Base-by-base conservation (phyloP, 805 yeast genomes). In the Candida coleopterorum region DNA sequence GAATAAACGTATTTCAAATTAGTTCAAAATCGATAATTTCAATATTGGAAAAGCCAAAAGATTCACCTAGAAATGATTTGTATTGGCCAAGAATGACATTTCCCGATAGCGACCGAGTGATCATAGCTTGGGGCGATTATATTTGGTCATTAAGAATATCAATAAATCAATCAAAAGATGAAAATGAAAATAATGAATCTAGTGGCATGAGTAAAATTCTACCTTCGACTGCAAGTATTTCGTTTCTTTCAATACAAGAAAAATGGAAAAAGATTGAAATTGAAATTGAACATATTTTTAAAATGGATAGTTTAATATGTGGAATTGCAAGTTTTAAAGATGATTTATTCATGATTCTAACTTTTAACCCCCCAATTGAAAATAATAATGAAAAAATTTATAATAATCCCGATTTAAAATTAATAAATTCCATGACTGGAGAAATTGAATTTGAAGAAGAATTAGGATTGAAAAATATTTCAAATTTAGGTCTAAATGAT, bases 91-190 rank as follows among this genome's bases (percentile, higher is more conserved):
- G 84, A 32, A 72, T 85, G 3, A 77, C 76, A 39, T 70, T 71
- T 37, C 77, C 81, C 0, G 94, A 81, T 47, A 60, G 70, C 2
- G 83, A 81, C 50, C 57, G 85, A 42, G 63, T 87, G 9, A 57
- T 85, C 1, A 70, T 93, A 18, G 95, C 89, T 0, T 93, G 97
- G 97, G 84, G 78, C 3, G 71, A 77, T 42, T 74, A 79, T 44
- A 66, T 90, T 3, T 89, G 95, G 94, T 62, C 72, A 15, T 59
- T 87, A 25, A 68, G 78, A 41, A 58, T 78, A 7, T 64, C 72
- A 5, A 39, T 58, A 10, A n/a, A n/a, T n/a, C 38, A 45, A 20
- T 28, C 48, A 6, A 29, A 37, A 3, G 46, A 38, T 0, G 40
- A 45, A 39, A 17, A 12, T 11, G 23, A 25, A 4, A 48, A 42